Base-by-base conservation (phyloP, 73 alveolate species). In the Paramecium sonneborni region DNA sequence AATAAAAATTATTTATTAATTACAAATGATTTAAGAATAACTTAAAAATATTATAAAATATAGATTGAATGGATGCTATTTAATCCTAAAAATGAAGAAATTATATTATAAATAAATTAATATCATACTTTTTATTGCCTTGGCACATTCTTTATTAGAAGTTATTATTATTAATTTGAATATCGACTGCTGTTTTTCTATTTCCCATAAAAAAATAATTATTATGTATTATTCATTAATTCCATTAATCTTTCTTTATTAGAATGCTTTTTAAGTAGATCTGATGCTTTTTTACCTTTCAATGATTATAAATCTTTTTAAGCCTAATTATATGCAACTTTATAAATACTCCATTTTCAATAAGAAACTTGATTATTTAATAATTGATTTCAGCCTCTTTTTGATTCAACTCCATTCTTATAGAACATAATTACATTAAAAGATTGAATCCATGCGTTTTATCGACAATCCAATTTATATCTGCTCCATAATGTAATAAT, bases 401-500 rank as follows among this genome's bases (percentile, higher is more conserved):
- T n/a, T 86, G 76, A 15, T 86, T 92, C 44, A 92, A 62, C 15
- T 88, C 94, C 95, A 92, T 87, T 6, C 93, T 43, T 30, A 94
- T 85, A 10, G 96, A 95, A 90, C 98, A 96, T 79, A 96, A 85
- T 43, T 93, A 62, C 96, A 94, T 85, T 15, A 96, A 92, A n/a
- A 94, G 90, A 34, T 97, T 96, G 72, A 92, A 94, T 26, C 97
- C 98, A 37, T 94, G 93, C 35, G 82, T 92, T 41, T 52, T 92
- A 38, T 72, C 94, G 4, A 88, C 94, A 21, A 88, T 88, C 94
- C 94, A 91, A 76, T 96, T 85, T 18, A 96, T 93, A 76, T 96
- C 98, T 6, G 98, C 97, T 20, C 98, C 98, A 88, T 79, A 87
- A 30, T 90, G 84, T 28, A 96, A 93, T 24, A 96, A 67, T 1